These are phyloP conservation scores for Trametes punicea DNA, from an alignment of 768 basidiomycete species.

Conservation along the genomic window DNA sequence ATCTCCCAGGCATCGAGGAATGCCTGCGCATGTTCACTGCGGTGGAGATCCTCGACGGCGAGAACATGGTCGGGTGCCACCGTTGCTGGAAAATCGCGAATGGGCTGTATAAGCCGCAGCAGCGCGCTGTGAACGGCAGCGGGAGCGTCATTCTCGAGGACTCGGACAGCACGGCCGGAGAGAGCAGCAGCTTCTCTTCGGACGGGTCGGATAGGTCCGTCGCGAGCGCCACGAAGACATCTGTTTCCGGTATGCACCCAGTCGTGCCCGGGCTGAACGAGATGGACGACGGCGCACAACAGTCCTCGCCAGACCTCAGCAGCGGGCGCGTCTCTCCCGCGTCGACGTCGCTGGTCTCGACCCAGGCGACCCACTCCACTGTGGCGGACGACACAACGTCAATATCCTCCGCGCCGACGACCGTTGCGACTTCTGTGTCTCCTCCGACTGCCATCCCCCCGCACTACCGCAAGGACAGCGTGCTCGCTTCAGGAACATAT, in stretches of 20 bases:
- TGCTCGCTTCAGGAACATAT: conserved; percentile 27
- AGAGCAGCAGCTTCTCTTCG: conserved; percentile 29
- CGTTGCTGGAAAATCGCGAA: conserved; percentile 92
- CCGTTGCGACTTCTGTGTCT: conserved; percentile 12
- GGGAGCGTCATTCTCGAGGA: conserved; percentile 10
- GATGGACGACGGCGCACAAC: background rate
- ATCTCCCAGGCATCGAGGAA: conserved; percentile 66
- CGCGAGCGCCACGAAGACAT: background rate
- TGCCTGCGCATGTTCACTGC: conserved; percentile 85
- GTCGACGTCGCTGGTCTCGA: conserved; percentile 28
- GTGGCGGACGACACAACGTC: conserved; percentile 20
- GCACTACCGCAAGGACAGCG: conserved; percentile 18
- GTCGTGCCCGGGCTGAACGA: conserved; percentile 1
- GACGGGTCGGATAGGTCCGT: conserved; percentile 10
- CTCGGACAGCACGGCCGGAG: conserved; percentile 20
- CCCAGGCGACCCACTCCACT: background rate
- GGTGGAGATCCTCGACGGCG: conserved; percentile 91
- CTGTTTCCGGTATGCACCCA: background rate
- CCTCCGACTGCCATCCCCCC: background rate
- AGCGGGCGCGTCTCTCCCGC: conserved; percentile 22
- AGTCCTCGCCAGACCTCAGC: conserved; percentile 18
- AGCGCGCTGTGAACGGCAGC: background rate
- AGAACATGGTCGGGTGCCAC: conserved; percentile 91
- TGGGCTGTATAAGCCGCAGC: conserved; percentile 47
- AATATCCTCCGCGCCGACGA: conserved; percentile 27